Evolutionary conservation across 495 filamentous ascomycete genomes (phyloP).

Genomic region (Penicillium desertorum): DNA sequence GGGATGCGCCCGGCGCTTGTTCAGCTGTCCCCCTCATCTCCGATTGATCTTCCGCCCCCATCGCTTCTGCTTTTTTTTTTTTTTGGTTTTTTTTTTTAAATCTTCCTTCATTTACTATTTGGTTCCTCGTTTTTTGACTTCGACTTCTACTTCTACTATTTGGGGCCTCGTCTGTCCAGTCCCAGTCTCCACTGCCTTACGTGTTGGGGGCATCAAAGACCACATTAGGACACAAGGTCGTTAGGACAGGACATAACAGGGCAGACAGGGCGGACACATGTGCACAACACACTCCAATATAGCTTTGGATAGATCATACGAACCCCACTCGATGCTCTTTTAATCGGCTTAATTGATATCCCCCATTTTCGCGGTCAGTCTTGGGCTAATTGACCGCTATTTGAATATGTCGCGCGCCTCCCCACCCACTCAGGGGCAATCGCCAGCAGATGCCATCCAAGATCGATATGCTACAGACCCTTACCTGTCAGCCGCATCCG

Average conservation of each 20-base stretch:
- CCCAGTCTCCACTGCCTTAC: not conserved
- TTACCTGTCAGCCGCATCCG: slow-evolving; percentile 42
- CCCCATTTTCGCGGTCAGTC: not conserved
- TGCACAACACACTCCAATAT: not conserved
- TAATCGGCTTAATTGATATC: not conserved
- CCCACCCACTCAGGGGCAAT: slow-evolving; percentile 23
- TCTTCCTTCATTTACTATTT: not conserved
- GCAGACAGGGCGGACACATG: not conserved
- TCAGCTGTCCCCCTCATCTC: slow-evolving; percentile 9
- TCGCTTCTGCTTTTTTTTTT: not conserved
- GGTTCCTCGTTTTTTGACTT: no score
- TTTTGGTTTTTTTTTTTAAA: not conserved
- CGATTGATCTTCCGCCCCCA: slow-evolving; percentile 11
- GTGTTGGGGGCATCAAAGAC: not conserved
- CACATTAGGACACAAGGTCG: no score
- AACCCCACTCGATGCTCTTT: not conserved
- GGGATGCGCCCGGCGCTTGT: slow-evolving; percentile 17
- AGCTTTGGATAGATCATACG: not conserved
- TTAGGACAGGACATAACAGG: not conserved
- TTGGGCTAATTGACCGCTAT: slow-evolving; percentile 3
- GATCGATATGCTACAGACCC: slow-evolving; percentile 34
- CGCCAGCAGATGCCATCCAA: slow-evolving; percentile 21
- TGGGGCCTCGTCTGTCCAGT: not conserved
- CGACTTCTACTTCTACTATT: not conserved
- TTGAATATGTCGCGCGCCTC: slow-evolving; percentile 27